Evolutionary conservation across 176 grass and related monocot species (phyloP).

Genomic region (Aechmea fasciata): DNA sequence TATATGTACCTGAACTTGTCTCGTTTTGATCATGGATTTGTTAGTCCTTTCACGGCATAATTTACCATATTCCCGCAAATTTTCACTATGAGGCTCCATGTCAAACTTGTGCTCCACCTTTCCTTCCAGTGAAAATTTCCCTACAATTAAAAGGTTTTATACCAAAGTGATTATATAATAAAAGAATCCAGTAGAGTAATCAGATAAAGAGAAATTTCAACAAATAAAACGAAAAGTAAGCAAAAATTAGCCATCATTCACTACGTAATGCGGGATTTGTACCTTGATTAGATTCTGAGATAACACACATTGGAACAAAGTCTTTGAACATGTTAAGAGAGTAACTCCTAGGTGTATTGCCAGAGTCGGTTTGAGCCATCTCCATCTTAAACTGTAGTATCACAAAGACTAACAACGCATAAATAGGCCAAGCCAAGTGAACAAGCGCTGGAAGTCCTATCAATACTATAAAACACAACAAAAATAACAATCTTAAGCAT

Average conservation of each 20-base stretch:
- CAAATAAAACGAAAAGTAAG: background rate
- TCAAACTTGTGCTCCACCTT: constrained; percentile 92
- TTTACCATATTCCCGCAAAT: constrained; percentile 75
- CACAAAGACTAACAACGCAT: constrained; percentile 3
- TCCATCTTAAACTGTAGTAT: constrained; percentile 94
- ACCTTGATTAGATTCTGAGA: constrained; percentile 85
- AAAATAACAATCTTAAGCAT: background rate
- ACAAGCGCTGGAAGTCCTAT: constrained; percentile 1
- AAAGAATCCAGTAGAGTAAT: background rate
- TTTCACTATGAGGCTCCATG: constrained; percentile 85
- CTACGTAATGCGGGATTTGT: background rate
- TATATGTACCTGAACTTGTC: constrained; percentile 71
- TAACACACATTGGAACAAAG: constrained; percentile 84
- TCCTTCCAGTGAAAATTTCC: constrained; percentile 72
- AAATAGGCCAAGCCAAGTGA: constrained; percentile 5
- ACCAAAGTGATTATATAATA: background rate
- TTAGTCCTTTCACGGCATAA: constrained; percentile 90
- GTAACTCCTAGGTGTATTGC: constrained; percentile 85
- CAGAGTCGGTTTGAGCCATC: constrained; percentile 58
- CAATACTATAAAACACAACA: background rate
- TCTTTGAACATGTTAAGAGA: constrained; percentile 95
- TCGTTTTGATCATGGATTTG: constrained; percentile 68
- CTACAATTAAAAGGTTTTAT: constrained; percentile 25
- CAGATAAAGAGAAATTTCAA: background rate
- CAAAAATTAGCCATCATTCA: too few relatives aligned